Base-by-base conservation (phyloP, 129 eudicot genomes). In the Flaveria ramosissima region DNA sequence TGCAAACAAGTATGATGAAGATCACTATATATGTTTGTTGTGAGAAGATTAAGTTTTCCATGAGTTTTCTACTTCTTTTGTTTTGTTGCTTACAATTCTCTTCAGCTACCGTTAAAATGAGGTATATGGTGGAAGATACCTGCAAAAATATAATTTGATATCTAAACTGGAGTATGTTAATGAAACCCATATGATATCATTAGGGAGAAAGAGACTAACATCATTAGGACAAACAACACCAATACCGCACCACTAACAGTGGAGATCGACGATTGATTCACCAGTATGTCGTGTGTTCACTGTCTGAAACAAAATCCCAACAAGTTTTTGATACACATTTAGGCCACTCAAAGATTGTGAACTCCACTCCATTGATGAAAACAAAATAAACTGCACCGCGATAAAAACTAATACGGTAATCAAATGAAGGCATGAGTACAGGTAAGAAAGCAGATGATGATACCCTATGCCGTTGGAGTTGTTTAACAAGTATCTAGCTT, bases 91-190 rank as follows among this genome's bases (percentile, higher is more conserved):
- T 69, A 19, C 14, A 78, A 67, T 19, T 76, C 16, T 57, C 77
- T 67, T 77, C 52, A 1, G 20, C 53, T 14, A 63, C 20, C 0
- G 89, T 90, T 72, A 85, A 3, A 83, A 86, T 74, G 87, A 82
- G 1, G 96, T 89, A 45, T 92, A 92, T 6, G 96, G 89, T 26
- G 96, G 92, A 72, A 87, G 92, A 61, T 89, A 92, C 97, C 96
- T 92, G 83, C 39, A 11, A 62, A 61, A 52, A 5, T 11, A 42
- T 27, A 60, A 59, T 42, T 20, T 17, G 9, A 55, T 9, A 55
- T 55, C 13, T 19, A 55, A 17, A 3, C 9, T 52, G 6, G 10
- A 16, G 0, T 16, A 52, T 52, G 23, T n/a, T 52, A 52, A 52
- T 9, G 64, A 21, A 16, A 15, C 14, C 0, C 14, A 42, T 13